Evolutionary conservation across 1,284 basidiomycete genomes (phyloP), one percentile per base, ranked within the genome.

Genomic region (Apiotrichum siamense): DNA sequence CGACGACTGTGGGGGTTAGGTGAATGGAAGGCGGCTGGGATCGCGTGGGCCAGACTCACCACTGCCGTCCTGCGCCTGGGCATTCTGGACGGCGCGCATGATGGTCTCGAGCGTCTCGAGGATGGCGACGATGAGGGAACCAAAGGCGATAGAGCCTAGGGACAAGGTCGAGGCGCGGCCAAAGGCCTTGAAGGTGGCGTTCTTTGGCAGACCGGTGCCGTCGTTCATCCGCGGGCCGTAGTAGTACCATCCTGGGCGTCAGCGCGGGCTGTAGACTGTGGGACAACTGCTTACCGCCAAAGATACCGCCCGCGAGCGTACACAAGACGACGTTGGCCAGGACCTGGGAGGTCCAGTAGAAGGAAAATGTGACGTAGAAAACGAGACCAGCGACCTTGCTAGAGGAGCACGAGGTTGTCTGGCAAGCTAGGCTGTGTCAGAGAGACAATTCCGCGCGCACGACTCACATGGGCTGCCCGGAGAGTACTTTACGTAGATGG

Each of bases 141-240:
- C 90, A 64, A 93, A 91, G 5, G 88, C 87, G 62, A 94, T 90
- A 0, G 87, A 89, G 7, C 89, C 91, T 26, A 96, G 79, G 1
- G 87, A 91, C 47, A 86, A 76, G 0, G 88, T 90, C 15, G 84
- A 86, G n/a, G 88, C 85, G 24, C 90, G 82, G 32, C 79, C 78
- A 66, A 94, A 87, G 0, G 87, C 79, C 39, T 82, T 79, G 2
- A 82, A 61, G 21, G 85, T 86, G 1, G 87, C 86, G 64, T 85
- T 80, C 50, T 80, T 80, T 24, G 86, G 87, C 79, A 75, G 60
- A 43, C 55, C 57, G 11, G 48, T 50, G 24, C 65, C 65, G 17
- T 59, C 53, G 29, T 61, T 63, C 17, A 57, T 55, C 25, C 65
- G 57, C 3, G 71, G 72, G 21, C 73, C 74, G 53, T 69, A 70